These are phyloP conservation scores for Hanseniaspora occidentalis DNA, from an alignment of 805 yeast genomes.

Conservation along the genomic window DNA sequence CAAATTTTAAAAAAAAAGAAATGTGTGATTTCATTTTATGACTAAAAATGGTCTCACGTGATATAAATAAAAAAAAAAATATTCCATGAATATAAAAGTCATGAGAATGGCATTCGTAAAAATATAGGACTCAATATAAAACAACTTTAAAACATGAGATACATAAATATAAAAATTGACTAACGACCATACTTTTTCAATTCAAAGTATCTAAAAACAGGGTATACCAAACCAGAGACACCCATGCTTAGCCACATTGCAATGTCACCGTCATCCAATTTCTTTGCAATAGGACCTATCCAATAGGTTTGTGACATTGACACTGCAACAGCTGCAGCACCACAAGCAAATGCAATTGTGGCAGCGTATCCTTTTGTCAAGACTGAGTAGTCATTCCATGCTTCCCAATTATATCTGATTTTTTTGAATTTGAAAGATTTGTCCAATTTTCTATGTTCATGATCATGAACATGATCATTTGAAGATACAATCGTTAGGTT, in stretches of 20 bases:
- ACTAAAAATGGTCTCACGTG: no score
- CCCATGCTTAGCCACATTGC: constrained; percentile 75
- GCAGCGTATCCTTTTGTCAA: constrained; percentile 70
- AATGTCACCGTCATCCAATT: constrained; percentile 64
- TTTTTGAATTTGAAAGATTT: constrained; percentile 10
- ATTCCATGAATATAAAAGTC: no score
- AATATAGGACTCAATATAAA: no score
- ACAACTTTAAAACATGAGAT: not conserved
- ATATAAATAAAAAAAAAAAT: no score
- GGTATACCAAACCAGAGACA: constrained; percentile 52
- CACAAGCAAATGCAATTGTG: constrained; percentile 46
- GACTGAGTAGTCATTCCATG: constrained; percentile 52
- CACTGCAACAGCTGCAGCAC: constrained; percentile 70
- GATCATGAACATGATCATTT: constrained; percentile 2
- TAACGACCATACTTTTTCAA: constrained; percentile 40
- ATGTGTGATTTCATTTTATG: no score
- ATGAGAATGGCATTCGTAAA: no score
- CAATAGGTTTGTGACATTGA: constrained; percentile 87
- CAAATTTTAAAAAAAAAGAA: not conserved
- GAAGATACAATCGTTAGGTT: no score
- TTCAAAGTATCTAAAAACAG: constrained; percentile 54
- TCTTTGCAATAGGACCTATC: constrained; percentile 59
- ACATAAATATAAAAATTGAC: not conserved
- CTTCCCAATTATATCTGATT: constrained; percentile 54
- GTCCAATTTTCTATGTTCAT: no score